A percentile compares a stretch with the other conserved stretches of the same genome.
Conservation (phyloP, 1,139 yeast species). For the Diutina catenulata region DNA sequence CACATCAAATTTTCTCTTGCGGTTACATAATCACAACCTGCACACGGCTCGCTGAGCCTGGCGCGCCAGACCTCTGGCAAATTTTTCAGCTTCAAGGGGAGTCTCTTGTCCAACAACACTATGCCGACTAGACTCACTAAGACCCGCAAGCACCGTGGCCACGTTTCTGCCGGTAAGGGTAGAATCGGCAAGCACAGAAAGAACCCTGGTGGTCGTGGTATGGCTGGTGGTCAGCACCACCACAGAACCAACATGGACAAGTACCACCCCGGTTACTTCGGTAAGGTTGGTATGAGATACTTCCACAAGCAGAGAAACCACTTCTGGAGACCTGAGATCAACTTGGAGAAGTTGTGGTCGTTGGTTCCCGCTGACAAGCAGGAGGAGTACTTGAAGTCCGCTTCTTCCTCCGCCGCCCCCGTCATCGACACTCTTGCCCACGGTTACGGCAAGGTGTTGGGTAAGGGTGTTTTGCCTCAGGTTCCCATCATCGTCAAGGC, state of each 20-base stretch:
- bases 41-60: no score
- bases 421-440: constrained; percentile 98
- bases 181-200: constrained; percentile 99
- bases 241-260: constrained; percentile 99
- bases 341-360: constrained; percentile 98
- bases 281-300: constrained; percentile 99
- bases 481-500: constrained; percentile 99
- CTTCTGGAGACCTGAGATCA: constrained; percentile 97
- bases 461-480: constrained; percentile 96
- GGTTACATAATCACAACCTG: no score
- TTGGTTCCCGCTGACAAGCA: constrained; percentile 90
- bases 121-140: constrained; percentile 99
- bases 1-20: no score
- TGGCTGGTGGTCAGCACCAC: constrained; percentile 99
- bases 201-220: constrained; percentile 99
- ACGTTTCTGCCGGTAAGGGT: constrained; percentile 99
- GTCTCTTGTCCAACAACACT: background rate
- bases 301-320: constrained; percentile 96
- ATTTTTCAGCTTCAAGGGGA: no score
- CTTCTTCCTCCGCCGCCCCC: constrained; percentile 90
- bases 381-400: constrained; percentile 82
- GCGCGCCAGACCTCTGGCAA: no score
- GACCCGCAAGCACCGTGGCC: constrained; percentile 99
- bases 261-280: constrained; percentile 99
- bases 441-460: constrained; percentile 99